Evolutionary conservation across 176 grass and related monocot species (phyloP).

Genomic region (Cenchrus fungigraminus): DNA sequence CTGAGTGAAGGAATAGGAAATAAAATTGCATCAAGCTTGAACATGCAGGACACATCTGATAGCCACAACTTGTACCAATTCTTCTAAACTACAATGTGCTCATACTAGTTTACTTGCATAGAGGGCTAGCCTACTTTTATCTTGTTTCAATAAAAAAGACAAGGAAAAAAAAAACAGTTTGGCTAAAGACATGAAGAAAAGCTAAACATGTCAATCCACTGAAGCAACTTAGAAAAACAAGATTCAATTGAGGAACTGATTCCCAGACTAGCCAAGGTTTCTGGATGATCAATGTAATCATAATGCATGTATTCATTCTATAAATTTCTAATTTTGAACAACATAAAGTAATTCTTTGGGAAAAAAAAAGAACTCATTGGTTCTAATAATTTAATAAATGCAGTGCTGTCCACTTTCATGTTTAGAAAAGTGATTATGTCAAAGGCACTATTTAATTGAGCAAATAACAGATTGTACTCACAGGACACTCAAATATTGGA

Average conservation of each 20-base stretch:
- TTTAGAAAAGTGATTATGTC: background rate
- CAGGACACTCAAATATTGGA: constrained; percentile 75
- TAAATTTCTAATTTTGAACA: background rate
- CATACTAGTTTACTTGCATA: background rate
- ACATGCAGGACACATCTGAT: background rate
- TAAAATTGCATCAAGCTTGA: constrained; percentile 11
- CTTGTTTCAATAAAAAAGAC: background rate
- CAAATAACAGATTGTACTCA: constrained; percentile 45
- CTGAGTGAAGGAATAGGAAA: background rate
- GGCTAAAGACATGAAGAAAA: background rate
- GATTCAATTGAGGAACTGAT: background rate
- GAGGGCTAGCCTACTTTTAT: background rate
- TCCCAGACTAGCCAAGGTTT: background rate
- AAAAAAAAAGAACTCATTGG: background rate
- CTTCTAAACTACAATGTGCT: background rate
- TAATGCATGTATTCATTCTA: background rate
- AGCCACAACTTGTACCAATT: background rate
- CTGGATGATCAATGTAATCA: background rate
- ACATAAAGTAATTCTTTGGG: background rate
- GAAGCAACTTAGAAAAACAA: constrained; percentile 7
- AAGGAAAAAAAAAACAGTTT: background rate
- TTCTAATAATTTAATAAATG: background rate
- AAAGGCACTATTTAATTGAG: constrained; percentile 8
- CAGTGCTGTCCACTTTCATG: background rate
- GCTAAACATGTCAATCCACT: background rate